phyloP scores from a whole-genome alignment of 2,329 filamentous ascomycete genomes.

The Lojkania enalia region DNA sequence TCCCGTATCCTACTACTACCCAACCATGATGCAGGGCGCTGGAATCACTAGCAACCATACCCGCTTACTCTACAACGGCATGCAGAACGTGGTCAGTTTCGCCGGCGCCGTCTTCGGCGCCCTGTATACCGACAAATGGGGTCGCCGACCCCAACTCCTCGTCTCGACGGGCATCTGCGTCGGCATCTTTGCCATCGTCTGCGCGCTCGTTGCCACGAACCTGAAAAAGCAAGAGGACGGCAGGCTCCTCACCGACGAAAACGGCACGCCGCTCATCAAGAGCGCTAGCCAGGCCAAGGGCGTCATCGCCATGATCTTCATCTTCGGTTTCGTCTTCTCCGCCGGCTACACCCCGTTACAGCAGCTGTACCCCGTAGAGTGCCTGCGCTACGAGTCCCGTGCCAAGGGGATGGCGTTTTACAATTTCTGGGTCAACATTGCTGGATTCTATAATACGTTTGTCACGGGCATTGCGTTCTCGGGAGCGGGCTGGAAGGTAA shows the following conservation, averaged over 20 bases:
- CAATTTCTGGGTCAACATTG: conserved; percentile 52
- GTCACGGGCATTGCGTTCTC: conserved; percentile 48
- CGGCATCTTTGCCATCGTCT: conserved; percentile 48
- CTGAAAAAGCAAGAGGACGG: conserved; percentile 31
- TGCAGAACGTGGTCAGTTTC: conserved; percentile 52
- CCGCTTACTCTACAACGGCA: conserved; percentile 49
- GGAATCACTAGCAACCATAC: conserved; percentile 48
- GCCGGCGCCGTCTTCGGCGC: conserved; percentile 51
- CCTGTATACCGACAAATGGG: conserved; percentile 50
- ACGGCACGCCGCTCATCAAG: conserved; percentile 41
- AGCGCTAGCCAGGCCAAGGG: conserved; percentile 42
- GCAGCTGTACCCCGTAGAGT: conserved; percentile 55
- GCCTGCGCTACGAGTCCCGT: conserved; percentile 51
- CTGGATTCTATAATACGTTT: conserved; percentile 52
- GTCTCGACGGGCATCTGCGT: conserved; percentile 49
- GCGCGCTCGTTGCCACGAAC: conserved; percentile 48
- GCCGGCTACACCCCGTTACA: conserved; percentile 51
- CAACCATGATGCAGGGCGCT: conserved; percentile 49
- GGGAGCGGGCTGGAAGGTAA: conserved; percentile 43
- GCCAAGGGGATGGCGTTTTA: conserved; percentile 56
- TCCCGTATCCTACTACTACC: conserved; percentile 49
- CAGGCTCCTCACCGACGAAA: conserved; percentile 22
- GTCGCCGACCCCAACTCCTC: conserved; percentile 51
- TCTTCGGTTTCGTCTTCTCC: conserved; percentile 47
- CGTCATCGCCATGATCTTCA: conserved; percentile 50